Evolutionary conservation across 2,329 filamentous ascomycete species (phyloP).

Genomic region (Diaporthe citri): DNA sequence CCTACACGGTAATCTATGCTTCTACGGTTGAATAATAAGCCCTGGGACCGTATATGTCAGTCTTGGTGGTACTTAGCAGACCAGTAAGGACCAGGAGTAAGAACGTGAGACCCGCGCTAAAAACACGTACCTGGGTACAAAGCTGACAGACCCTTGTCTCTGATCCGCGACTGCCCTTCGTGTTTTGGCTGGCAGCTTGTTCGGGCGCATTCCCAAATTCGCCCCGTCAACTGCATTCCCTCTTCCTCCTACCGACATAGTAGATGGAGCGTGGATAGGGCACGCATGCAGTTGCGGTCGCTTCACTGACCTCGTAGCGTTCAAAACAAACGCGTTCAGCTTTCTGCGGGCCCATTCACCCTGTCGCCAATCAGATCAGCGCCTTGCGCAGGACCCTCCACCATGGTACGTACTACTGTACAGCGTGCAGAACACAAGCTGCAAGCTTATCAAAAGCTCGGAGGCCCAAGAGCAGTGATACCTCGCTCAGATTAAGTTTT

Average conservation of each 20-base stretch:
- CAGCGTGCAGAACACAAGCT: constrained; percentile 20
- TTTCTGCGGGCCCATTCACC: constrained; percentile 32
- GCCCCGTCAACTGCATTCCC: constrained; percentile 24
- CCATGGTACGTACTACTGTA: constrained; percentile 36
- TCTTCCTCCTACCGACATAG: neutral
- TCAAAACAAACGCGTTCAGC: constrained; percentile 24
- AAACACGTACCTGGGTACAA: constrained; percentile 17
- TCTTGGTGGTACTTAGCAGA: neutral
- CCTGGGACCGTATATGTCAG: neutral
- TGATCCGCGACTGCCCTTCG: constrained; percentile 5
- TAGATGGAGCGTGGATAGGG: constrained; percentile 9
- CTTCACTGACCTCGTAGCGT: constrained; percentile 35
- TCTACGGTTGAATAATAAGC: neutral
- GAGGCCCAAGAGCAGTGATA: constrained; percentile 29
- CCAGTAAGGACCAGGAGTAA: neutral
- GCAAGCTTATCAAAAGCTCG: constrained; percentile 34
- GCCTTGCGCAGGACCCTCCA: constrained; percentile 33
- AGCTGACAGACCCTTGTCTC: constrained; percentile 23
- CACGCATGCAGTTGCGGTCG: constrained; percentile 6
- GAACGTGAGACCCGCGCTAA: constrained; percentile 7
- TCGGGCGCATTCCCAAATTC: constrained; percentile 17
- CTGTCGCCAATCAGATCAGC: constrained; percentile 39
- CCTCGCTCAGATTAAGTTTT: constrained; percentile 18
- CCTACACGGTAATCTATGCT: neutral
- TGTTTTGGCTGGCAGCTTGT: constrained; percentile 11